These are phyloP conservation scores for Arthrobotrys pseudoclavata DNA, from an alignment of 2,329 filamentous ascomycete species.

Conservation along the genomic window DNA sequence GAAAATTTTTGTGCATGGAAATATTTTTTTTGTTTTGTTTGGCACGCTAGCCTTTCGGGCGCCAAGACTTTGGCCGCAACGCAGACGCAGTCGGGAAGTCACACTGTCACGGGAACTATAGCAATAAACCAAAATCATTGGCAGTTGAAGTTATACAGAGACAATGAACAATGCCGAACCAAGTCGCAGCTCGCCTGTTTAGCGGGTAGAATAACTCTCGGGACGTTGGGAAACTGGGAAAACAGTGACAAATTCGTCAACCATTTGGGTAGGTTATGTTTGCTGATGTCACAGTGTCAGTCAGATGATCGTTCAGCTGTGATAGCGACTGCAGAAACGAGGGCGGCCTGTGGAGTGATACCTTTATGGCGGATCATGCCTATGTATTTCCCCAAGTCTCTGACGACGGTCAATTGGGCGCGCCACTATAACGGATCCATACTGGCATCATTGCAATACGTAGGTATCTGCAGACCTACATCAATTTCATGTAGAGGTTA, in stretches of 20 bases:
- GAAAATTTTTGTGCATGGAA: constrained; percentile 39
- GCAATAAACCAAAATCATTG: not conserved
- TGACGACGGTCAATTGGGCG: constrained; percentile 37
- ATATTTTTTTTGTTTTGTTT: not conserved
- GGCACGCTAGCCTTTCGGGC: constrained; percentile 23
- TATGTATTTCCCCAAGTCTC: constrained; percentile 41
- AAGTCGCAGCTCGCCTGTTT: constrained; percentile 26
- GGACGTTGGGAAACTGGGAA: constrained; percentile 26
- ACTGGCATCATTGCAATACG: not conserved
- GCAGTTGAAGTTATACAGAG: not conserved
- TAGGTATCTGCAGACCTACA: not conserved
- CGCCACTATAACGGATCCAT: not conserved
- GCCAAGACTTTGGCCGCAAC: constrained; percentile 9
- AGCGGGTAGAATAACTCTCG: constrained; percentile 19
- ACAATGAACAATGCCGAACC: not conserved
- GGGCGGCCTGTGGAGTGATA: constrained; percentile 31
- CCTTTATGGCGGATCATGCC: constrained; percentile 42
- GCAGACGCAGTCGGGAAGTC: constrained; percentile 6
- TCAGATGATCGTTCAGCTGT: constrained; percentile 43
- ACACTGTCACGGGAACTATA: constrained; percentile 5
- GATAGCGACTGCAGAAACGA: constrained; percentile 48
- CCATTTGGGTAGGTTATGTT: constrained; percentile 11
- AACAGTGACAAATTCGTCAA: constrained; percentile 20
- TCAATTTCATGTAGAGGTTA: constrained; percentile 1
- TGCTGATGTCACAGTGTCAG: constrained; percentile 18